Percentiles rank a stretch among this genome's conserved stretches.
Conservation (phyloP, 257 asterid genomes). For the Plectranthus barbatus region DNA sequence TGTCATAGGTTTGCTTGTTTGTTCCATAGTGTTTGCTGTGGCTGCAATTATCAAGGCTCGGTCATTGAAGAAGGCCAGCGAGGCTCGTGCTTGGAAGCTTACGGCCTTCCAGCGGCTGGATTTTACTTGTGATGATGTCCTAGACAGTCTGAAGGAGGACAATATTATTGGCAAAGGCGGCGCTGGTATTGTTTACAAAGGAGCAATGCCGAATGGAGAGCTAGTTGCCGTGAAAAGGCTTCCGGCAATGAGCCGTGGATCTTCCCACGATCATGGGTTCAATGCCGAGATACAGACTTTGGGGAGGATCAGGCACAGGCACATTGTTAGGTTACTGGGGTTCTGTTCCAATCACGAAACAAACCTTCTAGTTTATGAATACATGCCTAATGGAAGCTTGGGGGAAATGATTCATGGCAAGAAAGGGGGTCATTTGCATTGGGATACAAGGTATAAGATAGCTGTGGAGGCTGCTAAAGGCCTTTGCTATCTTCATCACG, state of each 20-base stretch:
- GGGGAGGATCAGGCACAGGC: slow-evolving; percentile 91
- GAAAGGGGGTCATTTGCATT: slow-evolving; percentile 88
- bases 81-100: slow-evolving; percentile 89
- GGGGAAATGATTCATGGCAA: slow-evolving; percentile 94
- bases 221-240: slow-evolving; percentile 77
- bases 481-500: slow-evolving; percentile 94
- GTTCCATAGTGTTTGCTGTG: slow-evolving; percentile 82
- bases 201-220: slow-evolving; percentile 73
- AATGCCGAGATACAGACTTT: slow-evolving; percentile 93
- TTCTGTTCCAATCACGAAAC: slow-evolving; percentile 92
- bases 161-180: slow-evolving; percentile 95
- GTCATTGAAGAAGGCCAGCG: slow-evolving; percentile 65
- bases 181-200: slow-evolving; percentile 92
- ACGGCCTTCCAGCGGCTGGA: slow-evolving; percentile 90
- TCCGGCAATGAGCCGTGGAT: slow-evolving; percentile 78
- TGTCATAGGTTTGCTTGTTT: slow-evolving; percentile 69
- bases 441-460: slow-evolving; percentile 88
- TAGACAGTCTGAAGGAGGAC: slow-evolving; percentile 79
- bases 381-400: slow-evolving; percentile 96
- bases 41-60: slow-evolving; percentile 85
- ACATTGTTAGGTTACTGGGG: slow-evolving; percentile 78
- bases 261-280: slow-evolving; percentile 95
- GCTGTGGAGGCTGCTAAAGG: slow-evolving; percentile 94
- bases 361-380: slow-evolving; percentile 78
- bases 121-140: slow-evolving; percentile 76